A percentile compares a stretch with the other conserved stretches of the same genome.
Conservation (phyloP, 1,284 basidiomycete species). For the Ceratobasidium theobromae region DNA sequence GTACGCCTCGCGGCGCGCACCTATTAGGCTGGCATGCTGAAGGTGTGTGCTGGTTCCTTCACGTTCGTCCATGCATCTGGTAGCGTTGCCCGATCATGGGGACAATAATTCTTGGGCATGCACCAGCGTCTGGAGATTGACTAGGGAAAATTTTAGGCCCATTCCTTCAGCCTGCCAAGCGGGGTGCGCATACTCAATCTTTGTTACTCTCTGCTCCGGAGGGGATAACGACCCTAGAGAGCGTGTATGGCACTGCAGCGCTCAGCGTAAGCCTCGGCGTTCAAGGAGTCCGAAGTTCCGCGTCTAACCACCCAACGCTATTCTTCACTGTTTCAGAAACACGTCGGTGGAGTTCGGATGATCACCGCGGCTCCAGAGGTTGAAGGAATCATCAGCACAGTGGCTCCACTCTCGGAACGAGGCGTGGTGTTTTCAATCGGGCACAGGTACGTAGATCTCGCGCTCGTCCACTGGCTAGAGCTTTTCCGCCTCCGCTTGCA, state of each 20-base stretch:
- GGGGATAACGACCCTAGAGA: conserved; percentile 61
- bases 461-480: background rate
- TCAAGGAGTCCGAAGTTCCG: background rate
- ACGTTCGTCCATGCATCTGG: background rate
- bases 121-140: background rate
- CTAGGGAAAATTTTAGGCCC: conserved; percentile 54
- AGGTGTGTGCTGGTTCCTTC: conserved; percentile 10
- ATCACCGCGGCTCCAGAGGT: conserved; percentile 88
- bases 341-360: conserved; percentile 64
- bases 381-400: conserved; percentile 71
- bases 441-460: conserved; percentile 61
- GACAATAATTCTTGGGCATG: background rate
- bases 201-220: conserved; percentile 65
- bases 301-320: background rate
- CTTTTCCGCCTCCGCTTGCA: background rate
- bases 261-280: conserved; percentile 31
- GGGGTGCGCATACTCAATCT: conserved; percentile 75
- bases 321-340: conserved; percentile 42
- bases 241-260: conserved; percentile 63
- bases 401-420: conserved; percentile 60
- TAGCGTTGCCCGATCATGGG: background rate
- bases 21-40: conserved; percentile 28
- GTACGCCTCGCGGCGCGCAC: conserved; percentile 12
- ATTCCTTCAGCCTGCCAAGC: conserved; percentile 75
- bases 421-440: conserved; percentile 83